Evolutionary conservation across 495 filamentous ascomycete species (phyloP).

Genomic region (Xylaria palmicola): DNA sequence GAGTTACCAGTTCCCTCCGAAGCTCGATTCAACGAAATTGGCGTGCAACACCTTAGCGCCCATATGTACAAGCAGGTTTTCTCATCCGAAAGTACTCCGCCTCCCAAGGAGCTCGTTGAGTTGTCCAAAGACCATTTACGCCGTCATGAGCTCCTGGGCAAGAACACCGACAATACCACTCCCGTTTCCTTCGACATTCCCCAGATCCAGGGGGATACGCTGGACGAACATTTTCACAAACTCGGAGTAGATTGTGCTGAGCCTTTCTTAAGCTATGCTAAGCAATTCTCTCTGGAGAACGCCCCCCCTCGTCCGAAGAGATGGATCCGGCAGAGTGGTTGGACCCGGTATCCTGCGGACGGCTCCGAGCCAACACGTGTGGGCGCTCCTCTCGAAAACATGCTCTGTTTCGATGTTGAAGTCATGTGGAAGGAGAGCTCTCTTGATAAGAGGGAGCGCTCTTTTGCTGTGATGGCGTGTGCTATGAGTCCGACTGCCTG

Average conservation of each 20-base stretch:
- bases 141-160: slow-evolving; percentile 85
- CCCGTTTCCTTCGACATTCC: slow-evolving; percentile 89
- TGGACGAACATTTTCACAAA: slow-evolving; percentile 95
- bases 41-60: slow-evolving; percentile 86
- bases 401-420: slow-evolving; percentile 93
- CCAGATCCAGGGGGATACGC: slow-evolving; percentile 67
- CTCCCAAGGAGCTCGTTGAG: slow-evolving; percentile 66
- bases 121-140: slow-evolving; percentile 81
- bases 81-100: slow-evolving; percentile 42
- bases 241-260: slow-evolving; percentile 86
- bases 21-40: slow-evolving; percentile 84
- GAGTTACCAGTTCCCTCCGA: slow-evolving; percentile 50
- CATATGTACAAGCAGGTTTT: slow-evolving; percentile 85
- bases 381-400: slow-evolving; percentile 71
- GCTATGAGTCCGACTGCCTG: slow-evolving; percentile 82
- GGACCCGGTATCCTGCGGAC: slow-evolving; percentile 86
- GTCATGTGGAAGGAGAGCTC: slow-evolving; percentile 91
- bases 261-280: slow-evolving; percentile 77
- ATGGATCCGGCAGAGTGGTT: slow-evolving; percentile 81
- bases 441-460: slow-evolving; percentile 96
- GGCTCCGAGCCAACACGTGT: slow-evolving; percentile 64
- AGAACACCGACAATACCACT: slow-evolving; percentile 70
- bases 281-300: slow-evolving; percentile 63
- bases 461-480: slow-evolving; percentile 94
- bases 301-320: slow-evolving; percentile 72